Conservation (phyloP, 106 monocot genomes). For the Iris macrosiphon region DNA sequence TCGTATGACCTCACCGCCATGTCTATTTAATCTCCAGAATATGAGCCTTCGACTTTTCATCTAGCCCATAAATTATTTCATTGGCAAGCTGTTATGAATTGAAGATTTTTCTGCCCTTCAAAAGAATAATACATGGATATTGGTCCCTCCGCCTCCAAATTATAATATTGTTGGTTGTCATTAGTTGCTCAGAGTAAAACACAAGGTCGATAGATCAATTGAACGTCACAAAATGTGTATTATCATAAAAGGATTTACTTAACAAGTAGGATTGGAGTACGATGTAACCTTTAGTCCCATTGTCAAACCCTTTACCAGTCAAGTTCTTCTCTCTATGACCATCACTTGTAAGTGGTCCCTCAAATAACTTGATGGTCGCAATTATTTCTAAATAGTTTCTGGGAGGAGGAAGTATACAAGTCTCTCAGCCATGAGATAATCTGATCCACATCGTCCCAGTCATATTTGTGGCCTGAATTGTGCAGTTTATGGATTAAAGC, state of each 20-base stretch:
- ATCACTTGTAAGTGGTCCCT: background rate
- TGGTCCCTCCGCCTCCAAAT: background rate
- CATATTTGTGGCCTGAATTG: background rate
- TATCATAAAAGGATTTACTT: no score
- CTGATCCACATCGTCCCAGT: background rate
- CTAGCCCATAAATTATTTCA: no score
- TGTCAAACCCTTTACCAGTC: background rate
- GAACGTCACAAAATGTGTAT: background rate
- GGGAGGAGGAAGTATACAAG: background rate
- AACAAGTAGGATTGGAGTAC: background rate
- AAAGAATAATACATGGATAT: background rate
- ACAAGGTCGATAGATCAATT: background rate
- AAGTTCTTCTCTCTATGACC: background rate
- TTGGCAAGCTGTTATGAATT: background rate
- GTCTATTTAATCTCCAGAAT: no score
- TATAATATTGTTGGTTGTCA: background rate
- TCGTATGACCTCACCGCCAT: no score
- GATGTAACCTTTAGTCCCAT: background rate
- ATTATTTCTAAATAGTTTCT: background rate
- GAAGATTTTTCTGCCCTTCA: background rate
- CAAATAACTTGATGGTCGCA: background rate
- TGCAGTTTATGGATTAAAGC: background rate
- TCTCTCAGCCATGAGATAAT: background rate
- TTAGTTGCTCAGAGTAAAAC: background rate
- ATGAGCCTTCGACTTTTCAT: no score